Evolutionary conservation across 768 basidiomycete genomes (phyloP), one percentile per base, ranked within the genome.

Genomic region (Kwoniella bestiolae): DNA sequence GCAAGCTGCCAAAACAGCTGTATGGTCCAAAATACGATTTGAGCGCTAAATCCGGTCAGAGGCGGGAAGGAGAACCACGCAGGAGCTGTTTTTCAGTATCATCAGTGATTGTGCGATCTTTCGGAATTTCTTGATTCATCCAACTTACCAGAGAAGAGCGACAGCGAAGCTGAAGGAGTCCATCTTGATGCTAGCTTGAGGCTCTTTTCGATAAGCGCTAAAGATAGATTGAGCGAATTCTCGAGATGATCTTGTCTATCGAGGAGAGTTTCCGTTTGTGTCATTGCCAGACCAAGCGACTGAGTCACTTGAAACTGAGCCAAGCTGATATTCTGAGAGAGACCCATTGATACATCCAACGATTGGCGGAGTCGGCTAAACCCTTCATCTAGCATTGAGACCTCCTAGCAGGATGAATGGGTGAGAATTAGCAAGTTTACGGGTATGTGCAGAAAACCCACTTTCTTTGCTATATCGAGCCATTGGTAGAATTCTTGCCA

Each of bases 141-240:
- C n/a, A n/a, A n/a, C 45, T 49, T n/a, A 49, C 57, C 57, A 14
- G 57, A 59, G 21, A 59, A 59, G 5, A 57, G 56, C 14, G 56
- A 57, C 25, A 57, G 56, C 5, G 44, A 46, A 8, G 34, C 26
- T 16, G 23, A 46, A 5, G 29, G 25, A 3, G 14, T 31, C 44
- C 44, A 59, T 16, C 38, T 11, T 5, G 14, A 8, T 23, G 44
- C 41, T 16, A 47, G 25, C 28, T 45, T 41, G 41, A 44, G 12
- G 6, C 31, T 35, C 28, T 23, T 2, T 12, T 59, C 57, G 18
- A 46, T 9, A 31, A 53, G n/a, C n/a, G 38, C 51, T 9, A 55
- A 26, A 8, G 61, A 53, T 2, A 38, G 52, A 50, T 55, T 63
- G 26, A 63, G 25, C 3, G 52, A 38, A 11, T 29, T 21, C 44